Evolutionary conservation across 371 early-diverging fungal genomes (phyloP).

Genomic region (Syncephalastrum sp.): DNA sequence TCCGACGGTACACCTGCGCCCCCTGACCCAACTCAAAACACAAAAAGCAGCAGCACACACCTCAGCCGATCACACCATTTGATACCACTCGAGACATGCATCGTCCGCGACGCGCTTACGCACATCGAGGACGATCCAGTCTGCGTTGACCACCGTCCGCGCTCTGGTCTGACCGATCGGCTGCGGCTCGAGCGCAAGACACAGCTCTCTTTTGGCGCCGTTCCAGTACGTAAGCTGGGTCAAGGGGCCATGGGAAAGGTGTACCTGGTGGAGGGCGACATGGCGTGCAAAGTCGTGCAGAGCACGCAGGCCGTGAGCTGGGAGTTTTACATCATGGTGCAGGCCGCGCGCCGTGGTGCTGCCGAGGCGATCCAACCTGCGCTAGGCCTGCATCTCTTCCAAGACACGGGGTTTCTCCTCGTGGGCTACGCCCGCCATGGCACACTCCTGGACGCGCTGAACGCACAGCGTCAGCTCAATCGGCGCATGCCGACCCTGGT

Average conservation of each 20-base stretch:
- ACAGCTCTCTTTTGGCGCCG: neutral
- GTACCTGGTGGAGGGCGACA: slow-evolving; percentile 19
- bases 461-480: slow-evolving; percentile 13
- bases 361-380: neutral
- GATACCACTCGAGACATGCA: too few relatives aligned
- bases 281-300: slow-evolving; percentile 34
- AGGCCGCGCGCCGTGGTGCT: neutral
- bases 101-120: too few relatives aligned
- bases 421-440: slow-evolving; percentile 26
- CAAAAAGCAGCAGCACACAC: too few relatives aligned
- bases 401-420: slow-evolving; percentile 31
- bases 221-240: slow-evolving; percentile 19
- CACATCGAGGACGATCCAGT: too few relatives aligned
- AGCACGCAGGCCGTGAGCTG: slow-evolving; percentile 30
- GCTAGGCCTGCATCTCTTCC: slow-evolving; percentile 12
- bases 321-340: slow-evolving; percentile 46
- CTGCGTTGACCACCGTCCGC: too few relatives aligned
- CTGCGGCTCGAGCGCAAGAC: neutral
- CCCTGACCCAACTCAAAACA: too few relatives aligned
- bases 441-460: slow-evolving; percentile 35
- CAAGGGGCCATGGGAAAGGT: slow-evolving; percentile 45
- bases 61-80: too few relatives aligned
- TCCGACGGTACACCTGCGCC: too few relatives aligned
- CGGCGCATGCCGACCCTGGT: neutral
- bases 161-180: too few relatives aligned